Evolutionary conservation across 208 protist genomes (phyloP), one percentile per base, ranked within the genome.

Genomic region (Strigomonas culicis): DNA sequence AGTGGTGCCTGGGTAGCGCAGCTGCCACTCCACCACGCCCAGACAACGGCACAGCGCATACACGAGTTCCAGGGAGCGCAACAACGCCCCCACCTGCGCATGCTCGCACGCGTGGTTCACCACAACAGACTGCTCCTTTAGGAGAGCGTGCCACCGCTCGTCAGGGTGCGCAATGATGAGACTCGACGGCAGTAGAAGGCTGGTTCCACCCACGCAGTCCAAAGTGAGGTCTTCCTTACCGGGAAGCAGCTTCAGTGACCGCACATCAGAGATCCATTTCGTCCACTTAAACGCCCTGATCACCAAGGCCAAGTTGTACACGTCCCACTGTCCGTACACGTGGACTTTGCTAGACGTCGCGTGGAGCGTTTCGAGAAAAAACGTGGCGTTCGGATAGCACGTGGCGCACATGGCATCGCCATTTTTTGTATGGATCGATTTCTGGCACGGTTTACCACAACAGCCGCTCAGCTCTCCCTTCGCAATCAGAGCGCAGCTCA

Each of bases 301-400:
- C 13, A 92, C 51, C 4, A 62, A 46, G 0, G 27, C 32, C 0
- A 78, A 83, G 61, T 82, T 62, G 32, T 76, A 69, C 56, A 51
- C 63, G 22, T 41, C 66, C 82, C 84, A 91, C 34, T 70, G 68
- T 19, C 73, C 68, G 28, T 91, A 74, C 19, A 90, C 56, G 53
- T 81, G 65, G 4, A 94, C 70, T 0, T 66, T 56, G 65, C 81
- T 81, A 27, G 79, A 79, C 11, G 80, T 78, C 11, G 72, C 77
- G 43, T 75, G 72, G 8, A 94, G 72, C 0, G 84, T 80, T 61
- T 88, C 69, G 19, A 94, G 59, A 52, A 94, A 88, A 4, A 94
- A 62, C 8, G 68, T 67, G 0, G 82, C 84, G 24, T 75, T 72
- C 0, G 88, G 84, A 50, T 80, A 88, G 7, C 73, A 68, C 2